Evolutionary conservation across 306 rosid genomes (phyloP), one percentile per base, ranked within the genome.

Genomic region (Casuarina glauca): DNA sequence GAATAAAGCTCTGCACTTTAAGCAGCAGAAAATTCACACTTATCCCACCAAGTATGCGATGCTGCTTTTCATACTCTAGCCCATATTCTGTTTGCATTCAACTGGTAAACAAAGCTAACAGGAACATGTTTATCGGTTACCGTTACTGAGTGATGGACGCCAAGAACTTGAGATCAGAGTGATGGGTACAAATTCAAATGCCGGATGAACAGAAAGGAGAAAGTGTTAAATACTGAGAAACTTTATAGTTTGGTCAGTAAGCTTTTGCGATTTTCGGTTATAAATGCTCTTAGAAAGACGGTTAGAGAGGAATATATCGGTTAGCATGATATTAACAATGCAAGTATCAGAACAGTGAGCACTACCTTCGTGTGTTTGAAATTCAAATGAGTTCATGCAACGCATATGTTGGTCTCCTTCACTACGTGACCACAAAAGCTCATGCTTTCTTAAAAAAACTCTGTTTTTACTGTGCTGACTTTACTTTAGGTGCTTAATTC

Each of bases 1-100:
- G 88, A 86, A 86, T 91, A 90, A 87, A 93, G 89, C 49, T 62
- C 2, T 53, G 43, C 52, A 69, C 84, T 88, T 79, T 78, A 79
- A 64, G 61, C 62, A 64, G 13, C 75, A 39, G 44, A 1, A 55
- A 63, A 63, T 4, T 57, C 77, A 73, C 12, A n/a, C 61, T 72
- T 36, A 26, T 32, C 80, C 50, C 38, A 39, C 8, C 39, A 6
- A 66, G 6, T 17, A 0, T 42, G 3, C 1, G n/a, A 9, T 41
- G 50, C 8, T 17, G 12, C 50, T 9, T 66, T 66, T 58, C 64
- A 58, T 58, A 58, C 26, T 26, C 38, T 9, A 58, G 26, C 57
- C 57, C 57, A 16, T 51, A 4, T 6, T 26, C 32, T 26, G 32
- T 26, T 26, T 26, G 32, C 32, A 26, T 62, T 62, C 12, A 60